Evolutionary conservation across 1,284 basidiomycete species (phyloP), one percentile per base, ranked within the genome.

Genomic region (Ustilago vetiveriae): DNA sequence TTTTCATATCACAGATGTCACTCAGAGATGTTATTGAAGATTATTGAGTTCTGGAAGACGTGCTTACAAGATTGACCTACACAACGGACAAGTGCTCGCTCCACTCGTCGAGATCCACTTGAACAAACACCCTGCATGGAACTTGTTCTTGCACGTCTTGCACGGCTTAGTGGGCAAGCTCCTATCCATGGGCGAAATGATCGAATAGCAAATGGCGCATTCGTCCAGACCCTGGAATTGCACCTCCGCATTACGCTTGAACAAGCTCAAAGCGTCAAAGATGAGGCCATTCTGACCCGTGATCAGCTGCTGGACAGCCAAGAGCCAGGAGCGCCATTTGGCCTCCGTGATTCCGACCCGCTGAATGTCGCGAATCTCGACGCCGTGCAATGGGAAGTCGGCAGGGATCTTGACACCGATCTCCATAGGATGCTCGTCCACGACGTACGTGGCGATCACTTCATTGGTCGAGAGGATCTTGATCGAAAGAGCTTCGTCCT

Each of bases 361-460:
- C 78, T 90, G 88, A 40, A 91, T 85, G 76, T 96, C 94, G 74
- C 88, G 88, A 21, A 98, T 89, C 79, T 96, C 94, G 30, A 98
- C 90, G 30, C 87, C 87, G 72, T 90, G 90, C 36, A 99, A 84
- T 0, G 96, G 96, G 88, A 92, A 98, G 78, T 98, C 94, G 5
- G 84, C 80, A 1, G 96, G 96, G 27, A 98, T 88, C 71, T 89
- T 88, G 66, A 98, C 85, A 19, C 88, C 89, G 54, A 99, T 89
- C 84, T 98, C 95, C 78, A 99, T 88, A 37, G 90, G 88, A 79
- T 98, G 91, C 66, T 99, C 96, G 82, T 99, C 96, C 1, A 99
- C 90, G 8, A 88, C 86, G 79, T 97, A 99, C 19, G 80, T 82
- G 1, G 84, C 85, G 14, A 84, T 84, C 5, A 84, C 84, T 68